Evolutionary conservation across 148 eudicot genomes (phyloP), one percentile per base, ranked within the genome.

Genomic region (Vaccinium myrtillus): DNA sequence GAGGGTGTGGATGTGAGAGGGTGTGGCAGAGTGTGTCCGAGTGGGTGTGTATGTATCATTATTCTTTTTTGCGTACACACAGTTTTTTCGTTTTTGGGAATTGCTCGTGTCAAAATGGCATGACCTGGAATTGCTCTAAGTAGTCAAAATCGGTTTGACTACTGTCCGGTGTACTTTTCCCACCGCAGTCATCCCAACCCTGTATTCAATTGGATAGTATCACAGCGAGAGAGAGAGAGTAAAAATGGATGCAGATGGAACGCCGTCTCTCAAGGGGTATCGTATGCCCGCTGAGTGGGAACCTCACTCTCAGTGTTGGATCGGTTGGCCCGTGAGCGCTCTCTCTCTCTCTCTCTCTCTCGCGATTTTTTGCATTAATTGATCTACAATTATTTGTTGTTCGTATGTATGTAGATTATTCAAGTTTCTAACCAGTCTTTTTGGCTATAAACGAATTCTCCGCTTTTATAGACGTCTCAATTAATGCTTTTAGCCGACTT

Each of bases 261-360:
- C 81, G 48, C 97, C 97, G 16, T 86, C 80, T 25, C 59, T 84
- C 53, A 80, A 91, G 49, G 97, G 99, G 0, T 95, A 85, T 80
- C 86, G 86, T 54, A 93, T 94, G 98, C 99, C 98, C 12, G 97
- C 99, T 1, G 98, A 96, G 87, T 96, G 94, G 95, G 96, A 89
- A 76, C 88, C 93, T 18, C 98, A 96, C 87, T 91, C 97, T n/a
- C 93, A 90, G 14, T 85, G 89, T 84, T 96, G 98, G 98, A 88
- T 94, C 77, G 99, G 97, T 69, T 96, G 99, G 99, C 99, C 98
- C 46, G 99, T 94, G 82, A 86, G 85, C 59, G 63, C 54, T 71
- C 82, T 46, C 63, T 78, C 82, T 23, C 75, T 46, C 46, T 80
- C 51, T 39, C 25, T 50, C 59, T 50, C 58, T 70, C 12, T 53